These are phyloP conservation scores for Eutypa lata DNA, from an alignment of 2,329 filamentous ascomycete genomes.

Conservation along the genomic window DNA sequence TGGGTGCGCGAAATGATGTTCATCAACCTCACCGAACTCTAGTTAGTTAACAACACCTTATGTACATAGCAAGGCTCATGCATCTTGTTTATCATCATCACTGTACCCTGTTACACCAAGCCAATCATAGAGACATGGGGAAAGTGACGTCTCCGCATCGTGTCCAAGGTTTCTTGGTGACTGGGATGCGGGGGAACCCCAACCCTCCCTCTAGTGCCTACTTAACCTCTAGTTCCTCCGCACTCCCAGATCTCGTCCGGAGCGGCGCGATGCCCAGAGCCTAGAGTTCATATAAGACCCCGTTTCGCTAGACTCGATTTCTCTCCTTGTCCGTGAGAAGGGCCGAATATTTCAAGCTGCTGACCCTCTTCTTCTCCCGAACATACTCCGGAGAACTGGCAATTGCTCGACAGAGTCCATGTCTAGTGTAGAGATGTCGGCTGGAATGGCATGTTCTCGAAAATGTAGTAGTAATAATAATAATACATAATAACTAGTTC, in stretches of 20 bases:
- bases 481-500: no score
- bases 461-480: no score
- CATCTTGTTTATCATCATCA: no score
- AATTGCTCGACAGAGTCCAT: not conserved
- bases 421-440: not conserved
- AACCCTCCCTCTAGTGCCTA: not conserved
- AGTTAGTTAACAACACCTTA: no score
- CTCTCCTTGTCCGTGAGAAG: not conserved
- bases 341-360: not conserved
- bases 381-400: not conserved
- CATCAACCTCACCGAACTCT: no score
- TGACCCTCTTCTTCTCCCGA: not conserved
- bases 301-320: not conserved
- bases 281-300: not conserved
- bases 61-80: no score
- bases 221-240: not conserved
- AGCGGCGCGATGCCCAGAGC: not conserved
- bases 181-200: not conserved
- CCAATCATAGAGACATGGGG: no score
- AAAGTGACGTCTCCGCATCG: no score
- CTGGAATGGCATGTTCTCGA: not conserved
- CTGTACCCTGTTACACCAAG: no score
- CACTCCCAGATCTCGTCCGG: not conserved
- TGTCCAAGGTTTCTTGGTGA: no score
- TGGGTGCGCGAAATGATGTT: no score